phyloP scores from a whole-genome alignment of 352 stramenopile species.

The Pythium rhizo-oryzae region DNA sequence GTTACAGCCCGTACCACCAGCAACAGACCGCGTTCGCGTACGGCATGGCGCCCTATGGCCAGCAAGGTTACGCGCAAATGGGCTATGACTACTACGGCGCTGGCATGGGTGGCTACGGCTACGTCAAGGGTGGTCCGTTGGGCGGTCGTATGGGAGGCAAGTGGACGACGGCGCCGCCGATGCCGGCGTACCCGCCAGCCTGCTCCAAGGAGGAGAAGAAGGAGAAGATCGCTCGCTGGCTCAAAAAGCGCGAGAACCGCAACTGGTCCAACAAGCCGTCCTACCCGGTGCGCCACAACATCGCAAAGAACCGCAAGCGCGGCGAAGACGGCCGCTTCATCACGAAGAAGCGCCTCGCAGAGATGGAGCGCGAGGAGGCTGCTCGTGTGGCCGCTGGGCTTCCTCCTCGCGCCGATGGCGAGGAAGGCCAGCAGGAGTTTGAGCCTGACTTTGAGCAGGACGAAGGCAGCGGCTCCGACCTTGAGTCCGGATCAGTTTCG shows the following conservation, averaged over 20 bases:
- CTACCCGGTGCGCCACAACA: slow-evolving; percentile 82
- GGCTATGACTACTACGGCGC: slow-evolving; percentile 70
- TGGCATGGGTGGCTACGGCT: slow-evolving; percentile 37
- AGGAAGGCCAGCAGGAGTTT: slow-evolving; percentile 16
- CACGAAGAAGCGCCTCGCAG: slow-evolving; percentile 68
- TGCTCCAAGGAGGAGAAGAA: slow-evolving; percentile 87
- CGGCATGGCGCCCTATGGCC: slow-evolving; percentile 50
- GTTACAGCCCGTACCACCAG: slow-evolving; percentile 31
- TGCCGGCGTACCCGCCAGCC: slow-evolving; percentile 74
- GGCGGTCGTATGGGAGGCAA: slow-evolving; percentile 57
- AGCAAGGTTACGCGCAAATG: slow-evolving; percentile 40
- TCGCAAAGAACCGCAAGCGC: slow-evolving; percentile 81
- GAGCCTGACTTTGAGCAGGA: slow-evolving; percentile 18
- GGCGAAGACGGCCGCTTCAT: slow-evolving; percentile 86
- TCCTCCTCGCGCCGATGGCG: slow-evolving; percentile 13
- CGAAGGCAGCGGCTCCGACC: slow-evolving; percentile 26
- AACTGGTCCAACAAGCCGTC: slow-evolving; percentile 89
- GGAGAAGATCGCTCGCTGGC: slow-evolving; percentile 82
- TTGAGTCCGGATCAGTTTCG: slow-evolving; percentile 11
- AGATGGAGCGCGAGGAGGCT: slow-evolving; percentile 68
- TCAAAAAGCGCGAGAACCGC: slow-evolving; percentile 83
- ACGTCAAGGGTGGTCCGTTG: slow-evolving; percentile 41
- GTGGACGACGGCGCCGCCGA: slow-evolving; percentile 67
- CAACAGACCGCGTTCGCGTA: slow-evolving; percentile 25
- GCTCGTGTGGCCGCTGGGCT: slow-evolving; percentile 27